These are phyloP conservation scores for Buddleja alternifolia DNA, from an alignment of 257 asterid genomes.

Conservation along the genomic window DNA sequence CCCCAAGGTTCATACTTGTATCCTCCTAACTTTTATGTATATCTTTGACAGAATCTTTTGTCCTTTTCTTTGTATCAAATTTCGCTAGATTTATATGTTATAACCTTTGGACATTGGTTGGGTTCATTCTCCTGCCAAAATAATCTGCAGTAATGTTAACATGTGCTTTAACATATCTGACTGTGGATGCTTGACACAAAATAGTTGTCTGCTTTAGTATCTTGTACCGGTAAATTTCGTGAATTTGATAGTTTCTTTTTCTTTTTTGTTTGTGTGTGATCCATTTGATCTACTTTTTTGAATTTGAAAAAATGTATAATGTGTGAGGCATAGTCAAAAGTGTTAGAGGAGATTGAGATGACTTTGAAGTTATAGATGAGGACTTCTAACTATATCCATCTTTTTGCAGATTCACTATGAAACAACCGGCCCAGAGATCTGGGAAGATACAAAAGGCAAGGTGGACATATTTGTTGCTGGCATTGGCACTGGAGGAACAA, in stretches of 20 bases:
- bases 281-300: conserved; percentile 22
- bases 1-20: conserved; percentile 71
- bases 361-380: conserved; percentile 6
- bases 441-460: conserved; percentile 98
- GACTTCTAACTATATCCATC: conserved; percentile 11
- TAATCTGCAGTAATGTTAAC: not conserved
- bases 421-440: conserved; percentile 99
- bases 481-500: conserved; percentile 98
- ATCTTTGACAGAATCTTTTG: conserved; percentile 4
- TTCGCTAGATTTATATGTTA: not conserved
- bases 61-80: not conserved
- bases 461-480: conserved; percentile 98
- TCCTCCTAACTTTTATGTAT: not conserved
- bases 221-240: not conserved
- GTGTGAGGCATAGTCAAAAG: not conserved
- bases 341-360: not conserved
- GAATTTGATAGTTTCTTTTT: not conserved
- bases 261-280: conserved; percentile 18
- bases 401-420: conserved; percentile 83
- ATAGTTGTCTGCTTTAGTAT: conserved; percentile 8
- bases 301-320: not conserved
- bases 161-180: not conserved
- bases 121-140: not conserved
- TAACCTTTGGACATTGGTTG: conserved; percentile 6
- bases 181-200: conserved; percentile 10